Percentiles rank a stretch among this genome's conserved stretches.
These are phyloP conservation scores for Melastoma candidum DNA, from an alignment of 441 rosid species.

Conservation along the genomic window DNA sequence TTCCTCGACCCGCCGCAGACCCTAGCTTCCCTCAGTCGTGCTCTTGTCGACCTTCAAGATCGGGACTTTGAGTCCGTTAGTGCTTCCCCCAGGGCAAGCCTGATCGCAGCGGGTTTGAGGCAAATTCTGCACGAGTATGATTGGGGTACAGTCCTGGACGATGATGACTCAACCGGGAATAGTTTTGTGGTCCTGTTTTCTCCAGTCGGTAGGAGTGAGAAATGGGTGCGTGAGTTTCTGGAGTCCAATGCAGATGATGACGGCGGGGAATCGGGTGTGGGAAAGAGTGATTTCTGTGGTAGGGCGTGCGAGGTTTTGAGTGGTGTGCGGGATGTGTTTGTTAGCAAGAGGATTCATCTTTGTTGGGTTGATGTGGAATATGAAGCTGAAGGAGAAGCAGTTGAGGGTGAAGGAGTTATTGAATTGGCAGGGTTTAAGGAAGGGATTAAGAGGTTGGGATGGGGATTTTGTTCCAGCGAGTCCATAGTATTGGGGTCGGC, in stretches of 20 bases:
- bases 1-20: conserved; percentile 50
- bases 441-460: conserved; percentile 58
- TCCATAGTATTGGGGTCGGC: conserved; percentile 52
- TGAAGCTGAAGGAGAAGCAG: conserved; percentile 21
- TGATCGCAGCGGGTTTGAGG: conserved; percentile 53
- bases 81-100: conserved; percentile 26
- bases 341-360: conserved; percentile 61
- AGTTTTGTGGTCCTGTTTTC: conserved; percentile 76
- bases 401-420: conserved; percentile 4
- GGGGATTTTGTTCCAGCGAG: conserved; percentile 82
- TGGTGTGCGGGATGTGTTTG: conserved; percentile 48
- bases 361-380: conserved; percentile 67
- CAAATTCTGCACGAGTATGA: conserved; percentile 76
- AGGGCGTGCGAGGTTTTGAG: conserved; percentile 37
- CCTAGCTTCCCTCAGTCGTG: conserved; percentile 26
- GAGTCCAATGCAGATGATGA: conserved; percentile 26
- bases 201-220: conserved; percentile 30
- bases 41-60: conserved; percentile 23
- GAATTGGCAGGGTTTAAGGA: conserved; percentile 31
- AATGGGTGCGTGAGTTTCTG: conserved; percentile 40
- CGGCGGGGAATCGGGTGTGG: conserved; percentile 25
- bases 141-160: conserved; percentile 49
- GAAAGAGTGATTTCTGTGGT: conserved; percentile 11
- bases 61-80: not conserved
- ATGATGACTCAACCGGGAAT: conserved; percentile 34